Percentiles rank a stretch among this genome's conserved stretches.
phyloP scores from a whole-genome alignment of 768 basidiomycete species.

The Trametes punicea region DNA sequence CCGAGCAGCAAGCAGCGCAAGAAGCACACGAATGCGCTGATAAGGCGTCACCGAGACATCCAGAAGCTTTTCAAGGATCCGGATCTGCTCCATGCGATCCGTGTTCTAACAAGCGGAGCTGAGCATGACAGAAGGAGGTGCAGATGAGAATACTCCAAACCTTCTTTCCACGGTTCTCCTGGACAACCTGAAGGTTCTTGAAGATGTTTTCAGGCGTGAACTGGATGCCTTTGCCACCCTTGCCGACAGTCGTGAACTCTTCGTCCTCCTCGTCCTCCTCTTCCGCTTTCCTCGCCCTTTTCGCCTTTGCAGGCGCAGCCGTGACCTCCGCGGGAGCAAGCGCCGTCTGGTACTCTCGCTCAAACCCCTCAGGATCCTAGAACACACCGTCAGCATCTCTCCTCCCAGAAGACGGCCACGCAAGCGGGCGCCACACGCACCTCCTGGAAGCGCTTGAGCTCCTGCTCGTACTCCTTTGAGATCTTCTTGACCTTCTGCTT shows the following conservation, averaged over 20 bases:
- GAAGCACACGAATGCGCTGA: constrained; percentile 89
- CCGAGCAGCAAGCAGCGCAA: constrained; percentile 89
- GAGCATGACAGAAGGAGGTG: neutral
- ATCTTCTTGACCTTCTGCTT: constrained; percentile 97
- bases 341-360: constrained; percentile 63
- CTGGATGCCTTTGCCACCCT: constrained; percentile 79
- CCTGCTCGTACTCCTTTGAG: constrained; percentile 81
- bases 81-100: constrained; percentile 91
- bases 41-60: constrained; percentile 86
- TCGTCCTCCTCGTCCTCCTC: constrained; percentile 45
- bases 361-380: constrained; percentile 88
- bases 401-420: neutral
- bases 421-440: constrained; percentile 40
- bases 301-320: constrained; percentile 33
- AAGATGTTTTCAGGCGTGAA: constrained; percentile 85
- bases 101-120: constrained; percentile 67
- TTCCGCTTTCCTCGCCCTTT: constrained; percentile 38
- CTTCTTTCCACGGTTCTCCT: constrained; percentile 96
- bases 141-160: constrained; percentile 38
- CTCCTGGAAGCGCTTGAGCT: constrained; percentile 74
- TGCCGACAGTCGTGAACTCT: constrained; percentile 88
- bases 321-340: constrained; percentile 46
- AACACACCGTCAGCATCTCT: neutral
- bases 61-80: constrained; percentile 82
- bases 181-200: constrained; percentile 86